phyloP scores from a whole-genome alignment of 2,329 filamentous ascomycete genomes.

The Polychaeton citri region DNA sequence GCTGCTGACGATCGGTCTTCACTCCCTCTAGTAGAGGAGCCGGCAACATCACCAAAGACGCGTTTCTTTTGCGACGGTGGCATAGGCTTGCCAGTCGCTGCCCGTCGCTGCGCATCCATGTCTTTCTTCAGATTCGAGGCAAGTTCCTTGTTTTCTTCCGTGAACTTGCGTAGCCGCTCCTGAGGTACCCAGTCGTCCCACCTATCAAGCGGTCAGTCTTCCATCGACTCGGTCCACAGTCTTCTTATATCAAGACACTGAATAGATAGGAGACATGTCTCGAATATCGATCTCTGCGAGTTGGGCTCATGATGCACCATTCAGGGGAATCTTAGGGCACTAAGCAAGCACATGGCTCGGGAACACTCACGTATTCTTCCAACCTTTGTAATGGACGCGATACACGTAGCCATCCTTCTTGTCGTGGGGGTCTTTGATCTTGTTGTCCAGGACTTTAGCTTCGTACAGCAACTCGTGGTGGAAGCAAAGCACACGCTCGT shows the following conservation, averaged over 20 bases:
- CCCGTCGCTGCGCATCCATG: slow-evolving; percentile 45
- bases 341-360: too few species aligned
- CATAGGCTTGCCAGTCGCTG: slow-evolving; percentile 26
- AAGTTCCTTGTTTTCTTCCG: slow-evolving; percentile 86
- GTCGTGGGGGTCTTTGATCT: slow-evolving; percentile 46
- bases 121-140: slow-evolving; percentile 60
- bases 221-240: too few species aligned
- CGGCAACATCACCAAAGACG: slow-evolving; percentile 19
- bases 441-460: slow-evolving; percentile 81
- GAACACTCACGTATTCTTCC: slow-evolving; percentile 78
- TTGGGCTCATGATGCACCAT: too few species aligned
- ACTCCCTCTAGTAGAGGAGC: slow-evolving; percentile 54
- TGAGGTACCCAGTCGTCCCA: slow-evolving; percentile 98
- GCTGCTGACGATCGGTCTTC: slow-evolving; percentile 59
- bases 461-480: slow-evolving; percentile 96
- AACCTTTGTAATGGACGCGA: slow-evolving; percentile 96
- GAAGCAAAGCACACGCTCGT: slow-evolving; percentile 93
- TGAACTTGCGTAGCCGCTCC: slow-evolving; percentile 87
- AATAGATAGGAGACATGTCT: too few species aligned
- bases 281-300: too few species aligned
- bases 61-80: slow-evolving; percentile 35
- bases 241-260: too few species aligned
- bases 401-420: slow-evolving; percentile 71
- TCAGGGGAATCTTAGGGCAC: too few species aligned
- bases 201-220: too few species aligned